These are phyloP conservation scores for Coniochaeta sp. DNA, from an alignment of 2,329 filamentous ascomycete species.

Conservation along the genomic window DNA sequence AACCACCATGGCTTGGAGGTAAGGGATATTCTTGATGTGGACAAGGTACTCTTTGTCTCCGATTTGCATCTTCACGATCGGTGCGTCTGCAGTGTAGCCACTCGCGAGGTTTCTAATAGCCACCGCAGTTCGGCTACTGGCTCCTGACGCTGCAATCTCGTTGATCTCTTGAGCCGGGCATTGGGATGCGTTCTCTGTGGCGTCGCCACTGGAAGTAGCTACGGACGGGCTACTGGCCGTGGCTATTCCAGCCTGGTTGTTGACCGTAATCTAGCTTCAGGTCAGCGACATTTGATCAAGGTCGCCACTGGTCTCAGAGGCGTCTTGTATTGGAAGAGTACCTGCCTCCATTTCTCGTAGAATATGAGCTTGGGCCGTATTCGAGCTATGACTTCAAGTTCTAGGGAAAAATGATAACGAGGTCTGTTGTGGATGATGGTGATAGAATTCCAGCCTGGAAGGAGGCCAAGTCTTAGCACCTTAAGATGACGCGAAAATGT, in stretches of 20 bases:
- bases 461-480: too few relatives aligned
- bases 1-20: neutral
- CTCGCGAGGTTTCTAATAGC: neutral
- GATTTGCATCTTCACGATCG: neutral
- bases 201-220: neutral
- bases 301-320: neutral
- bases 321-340: neutral
- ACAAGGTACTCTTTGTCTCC: neutral
- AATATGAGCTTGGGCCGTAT: neutral
- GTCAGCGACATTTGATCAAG: neutral
- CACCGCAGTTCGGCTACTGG: neutral
- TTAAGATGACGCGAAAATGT: too few relatives aligned
- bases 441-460: neutral
- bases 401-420: too few relatives aligned
- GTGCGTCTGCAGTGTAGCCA: neutral
- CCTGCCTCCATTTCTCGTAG: neutral
- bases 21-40: neutral
- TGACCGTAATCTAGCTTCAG: neutral
- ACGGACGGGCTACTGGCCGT: neutral
- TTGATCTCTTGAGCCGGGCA: neutral
- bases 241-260: neutral
- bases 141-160: neutral
- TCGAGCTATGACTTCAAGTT: neutral
- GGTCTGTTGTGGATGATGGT: neutral
- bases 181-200: neutral